Base-by-base conservation (phyloP, 768 basidiomycete genomes). In the Gyrodon lividus region DNA sequence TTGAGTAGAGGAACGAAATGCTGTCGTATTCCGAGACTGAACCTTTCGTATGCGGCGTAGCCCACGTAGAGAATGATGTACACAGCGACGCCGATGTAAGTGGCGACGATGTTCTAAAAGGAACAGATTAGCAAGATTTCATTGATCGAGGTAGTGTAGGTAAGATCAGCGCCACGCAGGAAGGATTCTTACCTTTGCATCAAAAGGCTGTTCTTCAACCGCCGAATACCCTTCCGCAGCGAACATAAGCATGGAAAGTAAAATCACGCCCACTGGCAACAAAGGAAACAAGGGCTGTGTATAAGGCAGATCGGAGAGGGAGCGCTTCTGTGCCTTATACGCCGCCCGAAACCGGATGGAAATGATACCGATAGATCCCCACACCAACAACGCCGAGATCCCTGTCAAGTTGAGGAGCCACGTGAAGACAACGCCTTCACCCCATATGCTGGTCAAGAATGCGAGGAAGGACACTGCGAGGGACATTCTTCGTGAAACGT, bases 361-460 rank as follows among this genome's bases (percentile, higher is more conserved):
- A 30, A 80, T 81, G 28, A 72, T 16, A 8, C 75, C 77, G 52
- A 85, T 81, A 24, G 79, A 76, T 22, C 76, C 78, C 85, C 86
- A 88, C 37, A 84, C 82, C 52, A 87, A 75, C 43, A 88, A 70
- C 2, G 83, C 81, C 1, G 81, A 84, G 40, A 87, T 81, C 37
- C 86, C 84, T 7, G 81, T 82, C 46, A 86, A 69, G 56, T 84
- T 82, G 44, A 84, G 69, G 9, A 86, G 70, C 85, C 79, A 81
- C 2, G 74, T 76, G 56, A 83, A 81, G 37, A 77, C 78, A 49
- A 79, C 61, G 12, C 78, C 78, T 41, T 75, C 71, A 14, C 80
- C 77, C 81, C 81, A 83, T 53, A 83, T 77, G 5, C 79, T 79
- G 5, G 82, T 78, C 37, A 81, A 60, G 67, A 81, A 83, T 0